These are phyloP conservation scores for Saitozyma podzolica DNA, from an alignment of 768 basidiomycete species.

Conservation along the genomic window DNA sequence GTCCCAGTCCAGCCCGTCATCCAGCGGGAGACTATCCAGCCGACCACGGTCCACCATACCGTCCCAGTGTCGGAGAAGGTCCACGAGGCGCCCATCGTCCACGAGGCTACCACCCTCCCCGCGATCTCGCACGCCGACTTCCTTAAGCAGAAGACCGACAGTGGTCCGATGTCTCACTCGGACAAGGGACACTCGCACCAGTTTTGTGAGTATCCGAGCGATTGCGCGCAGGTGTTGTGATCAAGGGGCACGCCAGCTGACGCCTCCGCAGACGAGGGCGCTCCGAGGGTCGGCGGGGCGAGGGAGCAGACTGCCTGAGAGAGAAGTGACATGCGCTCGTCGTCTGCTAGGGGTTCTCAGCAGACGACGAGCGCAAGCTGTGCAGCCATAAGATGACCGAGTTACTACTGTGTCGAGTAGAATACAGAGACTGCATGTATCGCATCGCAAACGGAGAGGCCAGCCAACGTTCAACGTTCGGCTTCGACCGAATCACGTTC, in stretches of 20 bases:
- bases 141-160: slow-evolving; percentile 41
- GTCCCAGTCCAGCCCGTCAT: slow-evolving; percentile 50
- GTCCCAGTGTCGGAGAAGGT: slow-evolving; percentile 52
- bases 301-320: not conserved
- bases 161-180: slow-evolving; percentile 36
- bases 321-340: too few species aligned
- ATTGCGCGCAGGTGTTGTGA: not conserved
- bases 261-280: not conserved
- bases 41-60: slow-evolving; percentile 53
- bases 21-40: slow-evolving; percentile 53
- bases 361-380: too few species aligned
- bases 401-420: too few species aligned
- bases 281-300: not conserved
- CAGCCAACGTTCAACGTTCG: too few species aligned
- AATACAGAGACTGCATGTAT: too few species aligned
- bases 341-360: too few species aligned
- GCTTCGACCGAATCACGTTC: too few species aligned
- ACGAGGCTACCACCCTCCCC: slow-evolving; percentile 51
- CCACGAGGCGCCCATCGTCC: slow-evolving; percentile 54
- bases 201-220: slow-evolving; percentile 27
- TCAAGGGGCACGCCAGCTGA: not conserved
- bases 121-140: slow-evolving; percentile 48
- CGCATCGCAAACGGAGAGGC: too few species aligned
- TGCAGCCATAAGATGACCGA: too few species aligned
- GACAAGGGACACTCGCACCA: slow-evolving; percentile 48